Conservation (phyloP, 805 yeast species). For the Hyphopichia homilentoma region DNA sequence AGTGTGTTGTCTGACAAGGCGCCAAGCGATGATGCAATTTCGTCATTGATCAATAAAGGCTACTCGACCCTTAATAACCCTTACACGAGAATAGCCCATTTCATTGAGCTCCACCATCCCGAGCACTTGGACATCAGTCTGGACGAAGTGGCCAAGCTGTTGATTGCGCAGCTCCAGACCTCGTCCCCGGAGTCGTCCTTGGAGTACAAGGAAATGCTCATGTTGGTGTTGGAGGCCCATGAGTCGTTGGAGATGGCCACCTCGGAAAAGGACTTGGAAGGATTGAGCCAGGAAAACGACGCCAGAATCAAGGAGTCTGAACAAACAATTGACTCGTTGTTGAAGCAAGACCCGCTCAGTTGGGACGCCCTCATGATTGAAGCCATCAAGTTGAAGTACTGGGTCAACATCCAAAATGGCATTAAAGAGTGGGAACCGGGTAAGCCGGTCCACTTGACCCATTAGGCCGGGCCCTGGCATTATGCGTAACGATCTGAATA, state of each 20-base stretch:
- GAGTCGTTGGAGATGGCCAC: slow-evolving; percentile 72
- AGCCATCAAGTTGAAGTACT: slow-evolving; percentile 74
- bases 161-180: slow-evolving; percentile 39
- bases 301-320: slow-evolving; percentile 49
- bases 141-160: slow-evolving; percentile 49
- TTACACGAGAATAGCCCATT: slow-evolving; percentile 48
- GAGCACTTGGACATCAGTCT: slow-evolving; percentile 47
- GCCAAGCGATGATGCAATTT: slow-evolving; percentile 32
- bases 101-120: slow-evolving; percentile 34
- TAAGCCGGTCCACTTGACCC: slow-evolving; percentile 60
- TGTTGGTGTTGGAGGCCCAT: slow-evolving; percentile 80
- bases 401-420: slow-evolving; percentile 74
- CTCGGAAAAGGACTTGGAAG: slow-evolving; percentile 53
- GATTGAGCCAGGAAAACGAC: slow-evolving; percentile 53
- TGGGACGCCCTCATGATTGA: slow-evolving; percentile 60
- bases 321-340: slow-evolving; percentile 42
- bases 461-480: too few species aligned
- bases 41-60: slow-evolving; percentile 66
- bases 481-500: too few species aligned
- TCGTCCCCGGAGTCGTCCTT: slow-evolving; percentile 26
- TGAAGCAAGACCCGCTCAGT: slow-evolving; percentile 35
- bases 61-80: slow-evolving; percentile 71
- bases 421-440: slow-evolving; percentile 78
- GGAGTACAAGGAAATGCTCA: slow-evolving; percentile 53
- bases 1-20: slow-evolving; percentile 11